Conservation (phyloP, 2,329 filamentous ascomycete genomes). For the Didymella pinodella region DNA sequence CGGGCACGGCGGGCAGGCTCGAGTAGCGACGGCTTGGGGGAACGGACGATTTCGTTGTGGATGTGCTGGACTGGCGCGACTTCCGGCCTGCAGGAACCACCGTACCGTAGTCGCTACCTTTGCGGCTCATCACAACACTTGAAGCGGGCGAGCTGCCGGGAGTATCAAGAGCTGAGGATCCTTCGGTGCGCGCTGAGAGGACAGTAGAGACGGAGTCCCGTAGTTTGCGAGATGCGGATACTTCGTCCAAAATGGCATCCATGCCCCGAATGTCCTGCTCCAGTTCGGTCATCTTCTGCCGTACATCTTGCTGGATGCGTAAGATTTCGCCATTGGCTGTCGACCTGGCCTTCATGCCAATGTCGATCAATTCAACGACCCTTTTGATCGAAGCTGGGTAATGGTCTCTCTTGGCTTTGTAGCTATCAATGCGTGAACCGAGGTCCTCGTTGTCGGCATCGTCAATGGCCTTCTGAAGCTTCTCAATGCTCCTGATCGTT, state of each 20-base stretch:
- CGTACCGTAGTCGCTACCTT: slow-evolving; percentile 56
- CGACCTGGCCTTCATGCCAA: slow-evolving; percentile 91
- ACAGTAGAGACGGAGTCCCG: slow-evolving; percentile 94
- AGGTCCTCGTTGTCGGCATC: slow-evolving; percentile 71
- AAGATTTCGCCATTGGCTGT: slow-evolving; percentile 97
- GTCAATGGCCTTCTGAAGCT: slow-evolving; percentile 82
- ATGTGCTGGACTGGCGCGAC: slow-evolving; percentile 57
- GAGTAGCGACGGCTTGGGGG: slow-evolving; percentile 58
- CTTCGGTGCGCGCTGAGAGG: slow-evolving; percentile 73
- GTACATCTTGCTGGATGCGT: slow-evolving; percentile 83
- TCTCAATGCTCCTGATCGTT: slow-evolving; percentile 83
- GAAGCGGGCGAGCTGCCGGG: slow-evolving; percentile 71
- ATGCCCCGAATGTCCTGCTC: slow-evolving; percentile 80
- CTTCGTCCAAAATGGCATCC: slow-evolving; percentile 76
- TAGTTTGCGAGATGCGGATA: slow-evolving; percentile 73
- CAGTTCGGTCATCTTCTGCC: slow-evolving; percentile 78
- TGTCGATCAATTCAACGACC: slow-evolving; percentile 90
- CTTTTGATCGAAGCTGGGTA: slow-evolving; percentile 93
- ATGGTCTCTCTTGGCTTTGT: slow-evolving; percentile 92
- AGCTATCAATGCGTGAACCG: slow-evolving; percentile 79
- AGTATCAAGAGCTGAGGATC: slow-evolving; percentile 73
- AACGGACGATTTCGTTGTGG: slow-evolving; percentile 52
- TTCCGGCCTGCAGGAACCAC: slow-evolving; percentile 58
- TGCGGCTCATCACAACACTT: slow-evolving; percentile 66
- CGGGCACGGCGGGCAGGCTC: slow-evolving; percentile 53